These are phyloP conservation scores for Nicotiana undulata DNA, from an alignment of 257 asterid species.

Conservation along the genomic window DNA sequence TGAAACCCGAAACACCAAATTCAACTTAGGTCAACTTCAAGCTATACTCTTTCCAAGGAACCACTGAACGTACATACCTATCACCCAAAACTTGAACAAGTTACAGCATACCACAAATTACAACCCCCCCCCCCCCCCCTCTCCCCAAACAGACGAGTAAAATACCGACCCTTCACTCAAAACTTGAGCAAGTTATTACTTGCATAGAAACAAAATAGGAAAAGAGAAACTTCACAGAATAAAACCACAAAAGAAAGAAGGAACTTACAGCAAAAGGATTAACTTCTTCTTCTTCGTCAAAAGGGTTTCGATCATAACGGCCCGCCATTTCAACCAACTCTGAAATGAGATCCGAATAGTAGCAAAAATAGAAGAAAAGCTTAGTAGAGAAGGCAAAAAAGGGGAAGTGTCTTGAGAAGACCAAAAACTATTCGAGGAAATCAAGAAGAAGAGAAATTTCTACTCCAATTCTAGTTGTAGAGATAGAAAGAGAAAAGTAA, in stretches of 20 bases:
- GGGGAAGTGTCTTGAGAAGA: not conserved
- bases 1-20: not conserved
- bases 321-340: not conserved
- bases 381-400: not conserved
- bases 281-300: constrained; percentile 19
- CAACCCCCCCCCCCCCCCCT: too few species aligned
- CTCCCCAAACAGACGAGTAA: too few species aligned
- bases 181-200: not conserved
- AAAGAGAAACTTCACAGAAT: not conserved
- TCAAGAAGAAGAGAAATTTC: too few species aligned
- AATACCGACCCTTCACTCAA: too few species aligned
- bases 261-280: constrained; percentile 18
- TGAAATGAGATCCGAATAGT: not conserved
- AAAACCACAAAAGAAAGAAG: not conserved
- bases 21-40: not conserved
- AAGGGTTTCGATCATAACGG: constrained; percentile 13
- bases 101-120: too few species aligned
- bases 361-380: not conserved
- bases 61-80: not conserved
- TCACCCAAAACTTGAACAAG: not conserved
- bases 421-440: too few species aligned
- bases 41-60: not conserved
- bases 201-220: not conserved
- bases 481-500: too few species aligned
- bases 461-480: too few species aligned